Evolutionary conservation across 352 stramenopile genomes (phyloP), one percentile per base, ranked within the genome.

Genomic region (Saprolegnia diclina): DNA sequence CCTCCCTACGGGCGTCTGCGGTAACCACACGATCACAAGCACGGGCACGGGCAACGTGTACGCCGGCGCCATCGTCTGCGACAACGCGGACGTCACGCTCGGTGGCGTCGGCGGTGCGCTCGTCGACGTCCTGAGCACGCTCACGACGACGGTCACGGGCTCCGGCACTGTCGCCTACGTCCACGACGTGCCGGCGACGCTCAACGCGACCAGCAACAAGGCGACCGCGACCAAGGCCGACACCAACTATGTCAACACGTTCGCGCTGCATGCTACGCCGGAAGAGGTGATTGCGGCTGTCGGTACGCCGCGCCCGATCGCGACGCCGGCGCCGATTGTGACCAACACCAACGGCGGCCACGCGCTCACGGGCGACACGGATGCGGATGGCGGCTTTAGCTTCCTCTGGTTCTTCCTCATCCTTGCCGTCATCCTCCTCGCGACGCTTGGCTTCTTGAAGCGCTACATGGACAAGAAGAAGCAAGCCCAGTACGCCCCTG

Each of bases 391-490:
- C 42, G 52, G 52, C 3, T 59, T 59, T 9, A 59, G 52, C 52
- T 59, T 42, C 52, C 52, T 59, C 35, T 59, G 52, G 52, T 59
- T 59, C n/a, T 59, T 59, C 35, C 35, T 59, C 24, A 40, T 40
- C 24, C 52, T 59, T 24, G 52, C 52, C 35, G 52, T 59, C n/a
- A 9, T 59, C 13, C 52, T 59, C 19, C 3, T 24, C 24, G 52
- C 52, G 35, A 21, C 52, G 24, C 52, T 59, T 24, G n/a, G 11
- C 19, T 59, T 59, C 52, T 40, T 59, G 24, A 59, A 59, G 35
- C 52, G 52, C 52, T 59, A 59, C 52, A 59, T 59, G 52, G 52
- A 59, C 52, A 59, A 59, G 35, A 59, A 59, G 35, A 59, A 59
- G 35, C 52, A n/a, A 3, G 52, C 11, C 11, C 42, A 48, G 42